Conservation (phyloP, 495 filamentous ascomycete genomes). For the Xylaria scruposa region DNA sequence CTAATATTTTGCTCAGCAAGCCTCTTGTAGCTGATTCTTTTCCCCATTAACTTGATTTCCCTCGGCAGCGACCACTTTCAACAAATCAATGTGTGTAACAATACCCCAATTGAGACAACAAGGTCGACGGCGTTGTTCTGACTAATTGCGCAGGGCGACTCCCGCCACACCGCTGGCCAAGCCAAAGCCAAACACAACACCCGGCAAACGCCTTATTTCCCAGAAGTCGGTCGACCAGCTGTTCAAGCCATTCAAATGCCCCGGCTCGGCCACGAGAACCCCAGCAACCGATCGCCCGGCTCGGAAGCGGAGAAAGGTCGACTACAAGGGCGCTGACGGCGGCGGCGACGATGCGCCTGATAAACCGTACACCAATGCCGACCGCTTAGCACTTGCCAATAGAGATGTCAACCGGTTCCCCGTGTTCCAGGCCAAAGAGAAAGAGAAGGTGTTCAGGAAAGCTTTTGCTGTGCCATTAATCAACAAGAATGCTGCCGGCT, state of each 20-base stretch:
- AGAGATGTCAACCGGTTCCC: constrained; percentile 90
- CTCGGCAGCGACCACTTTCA: neutral
- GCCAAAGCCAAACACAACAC: constrained; percentile 31
- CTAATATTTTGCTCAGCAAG: constrained; percentile 6
- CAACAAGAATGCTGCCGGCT: constrained; percentile 74
- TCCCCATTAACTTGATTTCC: neutral
- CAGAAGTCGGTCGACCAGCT: constrained; percentile 70
- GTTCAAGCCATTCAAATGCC: constrained; percentile 90
- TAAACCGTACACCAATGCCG: constrained; percentile 87
- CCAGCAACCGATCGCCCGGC: constrained; percentile 81
- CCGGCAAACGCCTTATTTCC: constrained; percentile 46
- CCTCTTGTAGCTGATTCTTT: neutral
- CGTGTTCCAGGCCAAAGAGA: constrained; percentile 89
- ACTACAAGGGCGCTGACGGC: constrained; percentile 85
- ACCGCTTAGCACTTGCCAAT: constrained; percentile 83
- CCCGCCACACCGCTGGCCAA: constrained; percentile 34
- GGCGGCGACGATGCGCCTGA: constrained; percentile 68
- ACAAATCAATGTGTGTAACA: constrained; percentile 16
- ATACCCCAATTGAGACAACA: neutral
- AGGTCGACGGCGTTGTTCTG: neutral
- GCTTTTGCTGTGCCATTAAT: constrained; percentile 87
- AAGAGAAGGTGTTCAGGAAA: constrained; percentile 77
- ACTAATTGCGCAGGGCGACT: constrained; percentile 30
- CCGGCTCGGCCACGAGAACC: constrained; percentile 74
- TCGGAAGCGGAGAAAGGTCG: constrained; percentile 86